phyloP scores from a whole-genome alignment of 2,329 filamentous ascomycete genomes.

The Beauveria varroae region DNA sequence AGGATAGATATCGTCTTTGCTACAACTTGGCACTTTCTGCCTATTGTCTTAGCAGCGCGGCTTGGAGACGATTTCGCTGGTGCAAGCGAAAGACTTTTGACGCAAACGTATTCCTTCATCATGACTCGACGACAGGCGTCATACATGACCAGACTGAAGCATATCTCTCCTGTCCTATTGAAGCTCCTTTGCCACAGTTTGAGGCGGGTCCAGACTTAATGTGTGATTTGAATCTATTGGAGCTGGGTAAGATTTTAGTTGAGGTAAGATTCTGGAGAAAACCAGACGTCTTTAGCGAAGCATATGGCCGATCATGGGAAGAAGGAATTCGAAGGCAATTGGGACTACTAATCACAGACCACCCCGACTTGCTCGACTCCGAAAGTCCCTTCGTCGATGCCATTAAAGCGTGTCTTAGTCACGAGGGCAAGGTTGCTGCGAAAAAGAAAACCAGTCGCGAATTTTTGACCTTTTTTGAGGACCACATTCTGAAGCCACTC shows the following conservation, averaged over 20 bases:
- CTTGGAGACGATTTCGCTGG: background rate
- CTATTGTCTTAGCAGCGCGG: background rate
- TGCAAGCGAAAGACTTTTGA: background rate
- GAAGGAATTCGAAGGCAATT: background rate
- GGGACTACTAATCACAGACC: background rate
- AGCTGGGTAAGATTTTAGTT: background rate
- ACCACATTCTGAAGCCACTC: background rate
- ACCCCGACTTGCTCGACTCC: background rate
- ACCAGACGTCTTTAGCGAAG: background rate
- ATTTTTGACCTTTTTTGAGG: background rate
- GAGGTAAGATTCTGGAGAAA: background rate
- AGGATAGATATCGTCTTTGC: background rate
- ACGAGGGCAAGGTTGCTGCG: background rate
- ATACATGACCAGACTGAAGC: background rate
- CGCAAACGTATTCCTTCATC: background rate
- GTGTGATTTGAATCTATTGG: background rate
- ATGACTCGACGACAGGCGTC: background rate
- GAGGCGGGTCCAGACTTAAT: background rate
- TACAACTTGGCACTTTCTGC: background rate
- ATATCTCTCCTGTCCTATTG: background rate
- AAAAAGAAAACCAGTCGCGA: background rate
- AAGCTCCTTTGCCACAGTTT: background rate
- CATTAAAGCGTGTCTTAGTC: background rate
- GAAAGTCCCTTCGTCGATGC: background rate
- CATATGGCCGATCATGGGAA: background rate